Base-by-base conservation (phyloP, 2,329 filamentous ascomycete species). In the Botrytis hyacinthi region DNA sequence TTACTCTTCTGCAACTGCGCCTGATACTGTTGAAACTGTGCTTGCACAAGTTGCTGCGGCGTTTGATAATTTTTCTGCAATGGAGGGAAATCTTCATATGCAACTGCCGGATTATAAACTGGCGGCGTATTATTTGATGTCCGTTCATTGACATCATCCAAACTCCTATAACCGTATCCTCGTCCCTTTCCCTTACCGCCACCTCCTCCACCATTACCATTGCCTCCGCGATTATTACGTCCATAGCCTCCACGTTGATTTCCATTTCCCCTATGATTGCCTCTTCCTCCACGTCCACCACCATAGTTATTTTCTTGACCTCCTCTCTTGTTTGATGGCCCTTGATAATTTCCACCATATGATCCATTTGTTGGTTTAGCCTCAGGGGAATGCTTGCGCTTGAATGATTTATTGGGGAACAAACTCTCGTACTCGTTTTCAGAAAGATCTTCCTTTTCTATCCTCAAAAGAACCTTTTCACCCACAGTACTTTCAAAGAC, bases 401-500 rank as follows among this genome's bases (percentile, higher is more conserved):
- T 91, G 73, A 86, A 83, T 51, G 84, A 82, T 79, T 87, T 91
- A 79, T 88, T 90, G 46, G 87, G 85, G 76, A 89, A 89, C 29
- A 88, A 83, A 78, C 86, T 88, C 77, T 92, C 89, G 79, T 89
- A 90, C 75, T 89, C 87, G 75, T 88, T 89, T 78, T 92, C 90
- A 37, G 83, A 82, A 4, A 84, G 83, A 69, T 90, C 84, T 76
- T 95, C 93, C 70, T 90, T 86, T 81, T 97, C 94, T 65, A 98
- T 91, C 2, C 92, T 88, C 70, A 98, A 83, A 76, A 96, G 86
- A 26, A 93, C 89, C 84, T 97, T 97, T 83, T 98, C 95, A 29
- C 92, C 92, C 1, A 98, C 93, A 0, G 89, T 90, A 0, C 92
- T 94, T 76, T 97, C 93, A 78, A 98, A 94, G 9, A 90, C 87